These are phyloP conservation scores for Coriolopsis trogii DNA, from an alignment of 1,284 basidiomycete genomes.

Conservation along the genomic window DNA sequence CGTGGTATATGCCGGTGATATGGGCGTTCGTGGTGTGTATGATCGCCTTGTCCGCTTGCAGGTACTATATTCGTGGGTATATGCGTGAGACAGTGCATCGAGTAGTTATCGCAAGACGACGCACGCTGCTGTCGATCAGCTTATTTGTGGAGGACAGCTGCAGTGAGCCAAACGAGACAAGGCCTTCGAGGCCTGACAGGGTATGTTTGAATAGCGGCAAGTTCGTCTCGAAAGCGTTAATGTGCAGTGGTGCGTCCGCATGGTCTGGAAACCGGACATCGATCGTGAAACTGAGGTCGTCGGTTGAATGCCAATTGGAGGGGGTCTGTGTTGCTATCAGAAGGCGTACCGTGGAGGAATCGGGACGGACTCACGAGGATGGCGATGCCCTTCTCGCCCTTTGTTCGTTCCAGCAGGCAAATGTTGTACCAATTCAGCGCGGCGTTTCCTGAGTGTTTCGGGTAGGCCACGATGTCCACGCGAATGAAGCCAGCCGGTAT, in stretches of 20 bases:
- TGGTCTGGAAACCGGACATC: constrained; percentile 25
- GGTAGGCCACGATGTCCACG: constrained; percentile 27
- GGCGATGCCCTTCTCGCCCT: constrained; percentile 29
- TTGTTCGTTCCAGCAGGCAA: constrained; percentile 27
- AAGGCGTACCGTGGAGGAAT: neutral
- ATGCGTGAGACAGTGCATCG: neutral
- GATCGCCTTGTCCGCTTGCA: constrained; percentile 34
- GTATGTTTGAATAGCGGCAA: constrained; percentile 25
- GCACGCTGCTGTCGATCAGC: constrained; percentile 20
- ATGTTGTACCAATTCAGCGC: constrained; percentile 23
- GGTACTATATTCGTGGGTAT: constrained; percentile 32
- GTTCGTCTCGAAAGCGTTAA: constrained; percentile 28
- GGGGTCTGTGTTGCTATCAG: constrained; percentile 19
- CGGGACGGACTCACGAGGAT: constrained; percentile 26
- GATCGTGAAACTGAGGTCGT: constrained; percentile 21
- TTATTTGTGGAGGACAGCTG: constrained; percentile 16
- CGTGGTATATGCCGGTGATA: constrained; percentile 45
- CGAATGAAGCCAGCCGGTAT: constrained; percentile 16
- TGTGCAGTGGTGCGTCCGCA: neutral
- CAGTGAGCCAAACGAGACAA: constrained; percentile 22
- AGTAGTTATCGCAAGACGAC: neutral
- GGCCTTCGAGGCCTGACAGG: constrained; percentile 10
- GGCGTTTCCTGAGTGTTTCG: neutral
- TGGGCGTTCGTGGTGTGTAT: constrained; percentile 39
- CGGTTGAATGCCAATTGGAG: constrained; percentile 3